Evolutionary conservation across 2,329 filamentous ascomycete species (phyloP), one percentile per base, ranked within the genome.

Genomic region (Chaetomium sp.): DNA sequence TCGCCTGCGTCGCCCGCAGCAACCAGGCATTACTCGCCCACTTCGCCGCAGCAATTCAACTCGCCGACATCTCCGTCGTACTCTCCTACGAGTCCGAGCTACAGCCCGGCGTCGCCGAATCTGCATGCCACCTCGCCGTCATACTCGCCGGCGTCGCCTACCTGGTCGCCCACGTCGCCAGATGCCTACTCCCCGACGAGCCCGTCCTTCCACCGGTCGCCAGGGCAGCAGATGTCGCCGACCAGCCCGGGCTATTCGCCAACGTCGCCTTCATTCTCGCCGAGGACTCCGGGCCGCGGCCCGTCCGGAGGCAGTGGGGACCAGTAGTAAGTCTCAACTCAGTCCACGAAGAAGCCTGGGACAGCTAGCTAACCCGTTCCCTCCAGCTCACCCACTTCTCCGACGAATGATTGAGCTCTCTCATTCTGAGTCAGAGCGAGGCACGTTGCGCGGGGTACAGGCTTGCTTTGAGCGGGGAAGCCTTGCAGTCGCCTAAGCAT

Each of bases 31-130:
- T 87, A 87, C 77, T 87, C 84, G 51, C 85, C 85, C 1, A 95
- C 89, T 42, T 95, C 91, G 68, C 92, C 92, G 50, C 80, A 80
- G 13, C 82, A 83, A 74, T 92, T 91, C 80, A 88, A 88, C 74
- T 92, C 90, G 60, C 90, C 90, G 2, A 90, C 89, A 1, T 92
- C 90, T 50, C 90, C 90, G 45, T 86, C 82, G 66, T 92, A 91
- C 77, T 89, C 87, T 3, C 88, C 89, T 3, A 88, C 87, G 6
- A 89, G 86, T 70, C 89, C 89, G 62, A 87, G 83, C 72, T 92
- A 91, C 78, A 90, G 87, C 72, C 88, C 88, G n/a, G 86, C 87
- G 3, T 89, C 85, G 59, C 88, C 82, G 70, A 85, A 82, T 74
- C 77, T 83, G 71, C 81, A 76, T 73, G 75, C 82, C 12, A 81